These are phyloP conservation scores for Novymonas esmeraldas DNA, from an alignment of 208 protist species.

Conservation along the genomic window DNA sequence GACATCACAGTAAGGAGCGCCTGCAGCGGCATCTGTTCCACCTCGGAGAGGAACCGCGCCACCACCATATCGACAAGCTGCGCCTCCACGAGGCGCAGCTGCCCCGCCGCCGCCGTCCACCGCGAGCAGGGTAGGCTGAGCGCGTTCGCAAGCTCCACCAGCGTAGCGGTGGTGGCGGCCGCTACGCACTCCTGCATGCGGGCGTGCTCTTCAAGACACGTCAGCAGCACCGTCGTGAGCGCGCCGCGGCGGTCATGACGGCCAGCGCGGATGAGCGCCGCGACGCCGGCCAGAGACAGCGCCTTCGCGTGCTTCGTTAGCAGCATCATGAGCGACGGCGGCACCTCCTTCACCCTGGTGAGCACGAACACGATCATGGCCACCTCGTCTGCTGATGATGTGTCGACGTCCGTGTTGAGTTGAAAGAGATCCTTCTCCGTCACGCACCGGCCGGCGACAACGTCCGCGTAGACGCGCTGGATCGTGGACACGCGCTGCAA, in stretches of 20 bases:
- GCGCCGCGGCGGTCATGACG: slow-evolving; percentile 37
- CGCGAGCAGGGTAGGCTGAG: slow-evolving; percentile 33
- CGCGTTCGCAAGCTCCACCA: slow-evolving; percentile 31
- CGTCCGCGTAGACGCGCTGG: slow-evolving; percentile 12
- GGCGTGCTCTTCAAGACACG: slow-evolving; percentile 2
- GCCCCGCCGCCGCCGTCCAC: slow-evolving; percentile 3
- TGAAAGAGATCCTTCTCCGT: slow-evolving; percentile 35
- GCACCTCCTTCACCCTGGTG: slow-evolving; percentile 18
- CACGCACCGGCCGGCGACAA: slow-evolving; percentile 14
- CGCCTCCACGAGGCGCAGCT: not conserved
- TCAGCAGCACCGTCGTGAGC: slow-evolving; percentile 22
- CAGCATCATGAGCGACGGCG: slow-evolving; percentile 4
- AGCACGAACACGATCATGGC: slow-evolving; percentile 24
- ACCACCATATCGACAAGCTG: slow-evolving; percentile 14
- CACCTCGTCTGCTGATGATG: slow-evolving; percentile 17
- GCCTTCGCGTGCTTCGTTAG: not conserved
- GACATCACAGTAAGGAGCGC: slow-evolving; percentile 29
- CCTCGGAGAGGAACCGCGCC: slow-evolving; percentile 7
- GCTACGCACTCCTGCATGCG: slow-evolving; percentile 13
- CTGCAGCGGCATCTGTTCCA: slow-evolving; percentile 21
- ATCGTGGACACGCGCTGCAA: slow-evolving; percentile 21
- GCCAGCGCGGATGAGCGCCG: slow-evolving; percentile 35
- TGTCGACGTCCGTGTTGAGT: slow-evolving; percentile 12
- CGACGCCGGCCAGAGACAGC: slow-evolving; percentile 36
- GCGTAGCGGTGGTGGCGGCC: slow-evolving; percentile 22